Evolutionary conservation across 495 filamentous ascomycete species (phyloP).

Genomic region (Pyrenopolyporus hunteri): DNA sequence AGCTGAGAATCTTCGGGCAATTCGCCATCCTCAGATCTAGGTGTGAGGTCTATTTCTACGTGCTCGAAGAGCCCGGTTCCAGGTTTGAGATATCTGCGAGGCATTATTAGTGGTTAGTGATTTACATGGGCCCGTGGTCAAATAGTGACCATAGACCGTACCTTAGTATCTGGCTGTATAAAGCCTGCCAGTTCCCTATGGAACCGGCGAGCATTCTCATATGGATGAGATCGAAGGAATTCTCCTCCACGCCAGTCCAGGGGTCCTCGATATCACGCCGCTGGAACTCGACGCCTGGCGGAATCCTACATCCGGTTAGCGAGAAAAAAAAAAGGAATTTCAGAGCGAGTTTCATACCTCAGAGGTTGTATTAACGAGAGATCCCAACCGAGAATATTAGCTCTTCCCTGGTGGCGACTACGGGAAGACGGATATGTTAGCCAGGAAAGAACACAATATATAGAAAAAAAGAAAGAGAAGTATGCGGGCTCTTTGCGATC

Average conservation of each 20-base stretch:
- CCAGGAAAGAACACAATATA: constrained; percentile 5
- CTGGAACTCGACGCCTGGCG: constrained; percentile 70
- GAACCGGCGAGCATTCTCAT: constrained; percentile 81
- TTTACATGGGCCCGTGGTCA: not conserved
- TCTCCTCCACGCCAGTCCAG: constrained; percentile 73
- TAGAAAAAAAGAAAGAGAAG: no score
- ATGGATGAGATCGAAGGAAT: constrained; percentile 87
- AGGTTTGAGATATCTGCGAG: constrained; percentile 74
- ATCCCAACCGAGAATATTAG: constrained; percentile 72
- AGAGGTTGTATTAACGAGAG: constrained; percentile 81
- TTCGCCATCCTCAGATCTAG: constrained; percentile 74
- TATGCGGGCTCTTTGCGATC: constrained; percentile 1
- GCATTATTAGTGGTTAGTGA: constrained; percentile 23
- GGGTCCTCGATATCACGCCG: constrained; percentile 79
- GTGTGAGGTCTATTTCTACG: constrained; percentile 86
- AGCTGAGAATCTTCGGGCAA: constrained; percentile 56
- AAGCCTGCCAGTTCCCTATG: constrained; percentile 74
- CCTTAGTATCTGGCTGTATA: constrained; percentile 74
- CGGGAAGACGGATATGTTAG: constrained; percentile 18
- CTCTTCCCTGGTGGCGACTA: constrained; percentile 43
- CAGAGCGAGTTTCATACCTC: constrained; percentile 53
- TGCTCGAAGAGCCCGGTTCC: constrained; percentile 82
- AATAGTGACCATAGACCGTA: constrained; percentile 44
- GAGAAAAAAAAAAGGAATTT: not conserved
- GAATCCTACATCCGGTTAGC: constrained; percentile 59